Evolutionary conservation across 73 alveolate species (phyloP).

Genomic region (Effrenium voratum): DNA sequence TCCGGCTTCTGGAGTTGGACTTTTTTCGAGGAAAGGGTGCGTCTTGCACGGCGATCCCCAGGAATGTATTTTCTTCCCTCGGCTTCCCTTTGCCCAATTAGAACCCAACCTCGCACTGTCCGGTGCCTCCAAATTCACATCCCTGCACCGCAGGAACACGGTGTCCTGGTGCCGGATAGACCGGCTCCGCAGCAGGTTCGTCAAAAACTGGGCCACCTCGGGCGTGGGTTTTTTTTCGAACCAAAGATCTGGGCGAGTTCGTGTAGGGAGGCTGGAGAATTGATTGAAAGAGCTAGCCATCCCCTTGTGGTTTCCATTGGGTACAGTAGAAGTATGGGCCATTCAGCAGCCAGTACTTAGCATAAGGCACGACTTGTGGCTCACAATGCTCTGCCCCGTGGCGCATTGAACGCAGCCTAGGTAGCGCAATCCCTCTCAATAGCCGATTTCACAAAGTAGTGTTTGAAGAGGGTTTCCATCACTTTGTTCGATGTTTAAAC

Average conservation of each 20-base stretch:
- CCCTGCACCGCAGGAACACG: constrained; percentile 66
- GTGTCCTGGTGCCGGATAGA: constrained; percentile 57
- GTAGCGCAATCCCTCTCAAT: background rate
- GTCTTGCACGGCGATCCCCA: too few relatives aligned
- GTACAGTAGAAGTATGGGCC: background rate
- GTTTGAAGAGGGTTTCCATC: background rate
- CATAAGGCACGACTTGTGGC: background rate
- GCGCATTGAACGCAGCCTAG: background rate
- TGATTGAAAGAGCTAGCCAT: background rate
- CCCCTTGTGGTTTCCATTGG: background rate
- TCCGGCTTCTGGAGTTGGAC: too few relatives aligned
- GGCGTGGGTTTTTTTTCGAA: constrained; percentile 6
- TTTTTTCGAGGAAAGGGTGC: too few relatives aligned
- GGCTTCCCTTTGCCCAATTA: too few relatives aligned
- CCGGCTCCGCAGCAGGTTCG: constrained; percentile 70
- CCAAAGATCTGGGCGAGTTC: constrained; percentile 12
- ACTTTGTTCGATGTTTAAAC: too few relatives aligned
- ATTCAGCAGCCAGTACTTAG: background rate
- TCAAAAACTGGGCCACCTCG: constrained; percentile 64
- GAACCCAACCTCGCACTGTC: too few relatives aligned
- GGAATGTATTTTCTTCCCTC: too few relatives aligned
- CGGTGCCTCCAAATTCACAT: constrained; percentile 73
- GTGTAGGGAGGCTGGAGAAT: background rate
- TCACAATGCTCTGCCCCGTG: too few relatives aligned
- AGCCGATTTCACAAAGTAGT: background rate